Conservation (phyloP, 257 asterid species). For the Cinchona pubescens region DNA sequence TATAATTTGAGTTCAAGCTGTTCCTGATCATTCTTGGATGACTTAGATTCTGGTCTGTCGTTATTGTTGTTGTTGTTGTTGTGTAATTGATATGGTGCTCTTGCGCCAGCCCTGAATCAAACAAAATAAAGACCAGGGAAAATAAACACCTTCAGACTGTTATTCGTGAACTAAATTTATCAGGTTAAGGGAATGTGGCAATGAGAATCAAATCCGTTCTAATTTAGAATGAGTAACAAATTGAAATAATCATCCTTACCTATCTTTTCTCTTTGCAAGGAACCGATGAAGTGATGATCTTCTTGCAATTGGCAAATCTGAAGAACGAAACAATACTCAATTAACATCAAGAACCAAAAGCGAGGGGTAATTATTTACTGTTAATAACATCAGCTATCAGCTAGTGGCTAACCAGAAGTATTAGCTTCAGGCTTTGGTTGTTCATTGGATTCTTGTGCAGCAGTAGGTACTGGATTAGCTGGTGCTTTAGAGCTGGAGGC, state of each 20-base stretch:
- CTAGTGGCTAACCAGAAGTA: slow-evolving; percentile 41
- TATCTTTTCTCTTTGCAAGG: slow-evolving; percentile 73
- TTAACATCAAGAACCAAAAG: neutral
- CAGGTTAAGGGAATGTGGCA: neutral
- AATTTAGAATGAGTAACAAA: neutral
- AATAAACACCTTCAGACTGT: neutral
- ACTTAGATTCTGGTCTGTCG: slow-evolving; percentile 29
- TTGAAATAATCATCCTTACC: slow-evolving; percentile 35
- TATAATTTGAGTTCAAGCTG: slow-evolving; percentile 63
- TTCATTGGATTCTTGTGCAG: slow-evolving; percentile 13
- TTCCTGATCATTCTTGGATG: slow-evolving; percentile 46
- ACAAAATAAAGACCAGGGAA: neutral
- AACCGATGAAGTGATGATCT: slow-evolving; percentile 79
- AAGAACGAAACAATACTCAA: slow-evolving; percentile 6
- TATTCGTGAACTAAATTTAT: neutral
- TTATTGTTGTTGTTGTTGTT: slow-evolving; percentile 23
- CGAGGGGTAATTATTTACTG: neutral
- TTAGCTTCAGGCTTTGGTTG: slow-evolving; percentile 31
- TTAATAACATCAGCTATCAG: neutral
- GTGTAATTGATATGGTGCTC: slow-evolving; percentile 60
- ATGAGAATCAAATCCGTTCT: neutral
- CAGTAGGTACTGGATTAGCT: neutral
- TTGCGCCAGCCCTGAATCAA: slow-evolving; percentile 46
- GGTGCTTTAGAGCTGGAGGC: slow-evolving; percentile 18
- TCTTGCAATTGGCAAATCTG: slow-evolving; percentile 82